phyloP scores from a whole-genome alignment of 1,284 basidiomycete species.

The Melampsora larici-populina region DNA sequence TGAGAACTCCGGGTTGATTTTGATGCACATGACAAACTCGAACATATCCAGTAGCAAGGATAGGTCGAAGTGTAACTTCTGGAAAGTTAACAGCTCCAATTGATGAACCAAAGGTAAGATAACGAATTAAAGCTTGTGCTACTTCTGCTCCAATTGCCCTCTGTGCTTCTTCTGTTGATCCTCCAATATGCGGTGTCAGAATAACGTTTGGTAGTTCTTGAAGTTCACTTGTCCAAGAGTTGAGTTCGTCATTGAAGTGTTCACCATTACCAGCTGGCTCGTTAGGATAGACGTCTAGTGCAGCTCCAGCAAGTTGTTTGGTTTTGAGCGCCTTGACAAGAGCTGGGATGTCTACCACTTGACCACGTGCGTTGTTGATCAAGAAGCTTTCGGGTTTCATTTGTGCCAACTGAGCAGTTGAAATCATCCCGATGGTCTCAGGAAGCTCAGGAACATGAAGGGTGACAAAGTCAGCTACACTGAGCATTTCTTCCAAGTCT shows the following conservation, averaged over 20 bases:
- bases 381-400: slow-evolving; percentile 97
- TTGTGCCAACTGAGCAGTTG: slow-evolving; percentile 67
- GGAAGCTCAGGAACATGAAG: slow-evolving; percentile 94
- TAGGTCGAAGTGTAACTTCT: slow-evolving; percentile 91
- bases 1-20: slow-evolving; percentile 96
- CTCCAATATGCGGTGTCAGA: slow-evolving; percentile 96
- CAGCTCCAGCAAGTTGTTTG: slow-evolving; percentile 85
- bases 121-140: slow-evolving; percentile 75
- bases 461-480: slow-evolving; percentile 84
- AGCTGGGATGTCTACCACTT: slow-evolving; percentile 89
- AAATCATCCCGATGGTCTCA: slow-evolving; percentile 95
- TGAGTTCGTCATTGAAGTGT: slow-evolving; percentile 76
- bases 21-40: slow-evolving; percentile 94
- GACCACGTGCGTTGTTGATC: slow-evolving; percentile 95
- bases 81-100: slow-evolving; percentile 97
- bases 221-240: slow-evolving; percentile 72
- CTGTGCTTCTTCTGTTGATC: slow-evolving; percentile 98
- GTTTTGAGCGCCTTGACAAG: slow-evolving; percentile 76
- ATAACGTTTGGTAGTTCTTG: slow-evolving; percentile 79
- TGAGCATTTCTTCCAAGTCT: slow-evolving; percentile 72
- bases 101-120: slow-evolving; percentile 87
- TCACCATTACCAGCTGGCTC: slow-evolving; percentile 89
- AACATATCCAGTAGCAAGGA: slow-evolving; percentile 69
- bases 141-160: slow-evolving; percentile 97
- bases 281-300: slow-evolving; percentile 88